Evolutionary conservation across 1,139 yeast genomes (phyloP), one percentile per base, ranked within the genome.

Genomic region (Kodamaea arcana): DNA sequence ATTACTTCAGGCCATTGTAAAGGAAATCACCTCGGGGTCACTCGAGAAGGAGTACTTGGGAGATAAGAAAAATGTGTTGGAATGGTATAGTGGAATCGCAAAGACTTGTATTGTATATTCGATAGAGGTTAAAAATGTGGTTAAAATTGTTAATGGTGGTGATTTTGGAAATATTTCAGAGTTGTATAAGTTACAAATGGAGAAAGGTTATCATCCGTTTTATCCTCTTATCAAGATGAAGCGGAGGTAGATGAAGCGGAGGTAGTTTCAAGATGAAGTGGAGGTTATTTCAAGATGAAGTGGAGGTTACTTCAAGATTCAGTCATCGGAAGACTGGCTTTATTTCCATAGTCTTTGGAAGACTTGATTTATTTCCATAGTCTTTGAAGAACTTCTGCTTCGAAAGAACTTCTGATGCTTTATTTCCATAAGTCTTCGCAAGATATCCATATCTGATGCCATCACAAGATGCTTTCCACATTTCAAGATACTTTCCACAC

Each of bases 151-250:
- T 4, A 42, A 34, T 1, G 25, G 29, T 8, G 31, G 15, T 6
- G 37, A 33, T 4, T 30, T 42, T 15, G 29, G 22, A 8, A 37
- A 32, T 6, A 33, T 39, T 17, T 29, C 42, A 7, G 33, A 44
- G 1, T 34, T 32, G 4, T 48, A 48, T 27, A 46, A 36, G 24
- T 44, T 57, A 16, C 44, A 35, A 2, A 40, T 55, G 7, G 37
- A 43, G 4, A 45, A 48, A 4, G 72, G 70, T 1, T 59, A 58
- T 41, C 71, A 71, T 46, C 50, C 53, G 27, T 66, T 62, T 43
- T 71, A 69, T 48, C 75, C 76, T 4, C 51, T 56, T 16, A 38
- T 68, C 10, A 45, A 28, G 29, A 29, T 46, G 28, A 40, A 30
- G 21, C 30, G 26, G 18, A n/a, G 5, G 15, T 4, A 15, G 9